Conservation (phyloP, 2,329 filamentous ascomycete genomes). For the Dactylonectria estremocensis region DNA sequence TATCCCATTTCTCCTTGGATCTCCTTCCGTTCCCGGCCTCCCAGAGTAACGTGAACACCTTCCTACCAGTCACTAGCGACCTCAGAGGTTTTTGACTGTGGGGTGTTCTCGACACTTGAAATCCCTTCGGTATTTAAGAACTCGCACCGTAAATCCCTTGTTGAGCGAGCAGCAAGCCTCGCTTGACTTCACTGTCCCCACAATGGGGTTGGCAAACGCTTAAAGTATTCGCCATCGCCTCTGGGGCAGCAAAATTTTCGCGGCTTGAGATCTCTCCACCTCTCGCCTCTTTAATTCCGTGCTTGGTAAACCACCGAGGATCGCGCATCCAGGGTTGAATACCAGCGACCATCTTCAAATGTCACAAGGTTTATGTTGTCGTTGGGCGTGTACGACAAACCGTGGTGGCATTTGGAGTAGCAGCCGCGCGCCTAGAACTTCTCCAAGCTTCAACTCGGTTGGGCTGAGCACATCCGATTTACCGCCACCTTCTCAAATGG, state of each 20-base stretch:
- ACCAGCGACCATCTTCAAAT: no score
- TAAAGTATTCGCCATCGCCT: no score
- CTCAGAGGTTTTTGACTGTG: slow-evolving; percentile 65
- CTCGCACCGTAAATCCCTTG: neutral
- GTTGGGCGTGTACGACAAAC: no score
- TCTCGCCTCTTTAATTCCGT: no score
- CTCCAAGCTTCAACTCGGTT: neutral
- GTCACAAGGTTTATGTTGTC: no score
- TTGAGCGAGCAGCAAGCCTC: no score
- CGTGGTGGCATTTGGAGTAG: neutral
- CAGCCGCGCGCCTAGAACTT: neutral
- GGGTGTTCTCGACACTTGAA: slow-evolving; percentile 64
- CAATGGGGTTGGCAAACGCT: neutral
- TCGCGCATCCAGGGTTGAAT: no score
- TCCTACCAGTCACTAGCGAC: slow-evolving; percentile 61
- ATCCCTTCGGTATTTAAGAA: slow-evolving; percentile 1
- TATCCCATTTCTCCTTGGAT: slow-evolving; percentile 63
- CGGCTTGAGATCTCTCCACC: no score
- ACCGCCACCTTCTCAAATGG: no score
- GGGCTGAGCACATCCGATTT: neutral
- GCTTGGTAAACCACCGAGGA: no score
- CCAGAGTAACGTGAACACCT: slow-evolving; percentile 64
- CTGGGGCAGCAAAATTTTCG: no score
- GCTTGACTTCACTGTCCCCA: neutral
- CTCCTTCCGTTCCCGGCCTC: slow-evolving; percentile 71